phyloP scores from a whole-genome alignment of 192 early-diverging fungal species.

The Backusella tarrabulga region DNA sequence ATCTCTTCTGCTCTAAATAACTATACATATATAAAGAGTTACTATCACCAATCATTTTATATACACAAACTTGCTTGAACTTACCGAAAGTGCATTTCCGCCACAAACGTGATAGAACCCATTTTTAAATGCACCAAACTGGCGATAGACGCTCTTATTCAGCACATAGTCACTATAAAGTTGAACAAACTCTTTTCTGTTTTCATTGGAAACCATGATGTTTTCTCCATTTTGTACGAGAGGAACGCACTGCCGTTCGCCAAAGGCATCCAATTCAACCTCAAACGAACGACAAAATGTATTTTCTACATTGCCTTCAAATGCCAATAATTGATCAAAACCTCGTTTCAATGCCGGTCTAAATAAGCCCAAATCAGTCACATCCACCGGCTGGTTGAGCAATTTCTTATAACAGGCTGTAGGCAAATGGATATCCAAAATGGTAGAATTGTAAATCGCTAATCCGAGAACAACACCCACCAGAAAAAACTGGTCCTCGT shows the following conservation, averaged over 20 bases:
- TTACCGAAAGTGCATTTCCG: constrained; percentile 76
- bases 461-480: constrained; percentile 91
- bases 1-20: constrained; percentile 93
- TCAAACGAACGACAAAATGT: constrained; percentile 86
- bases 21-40: constrained; percentile 1
- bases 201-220: constrained; percentile 61
- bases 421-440: constrained; percentile 84
- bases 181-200: constrained; percentile 77
- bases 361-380: constrained; percentile 79
- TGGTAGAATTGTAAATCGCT: constrained; percentile 93
- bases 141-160: constrained; percentile 67
- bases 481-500: constrained; percentile 81
- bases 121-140: constrained; percentile 82
- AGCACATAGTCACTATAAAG: constrained; percentile 81
- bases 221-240: constrained; percentile 62
- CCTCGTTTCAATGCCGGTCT: constrained; percentile 76
- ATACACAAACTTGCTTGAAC: neutral
- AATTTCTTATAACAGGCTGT: constrained; percentile 89
- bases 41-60: neutral
- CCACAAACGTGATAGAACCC: constrained; percentile 89
- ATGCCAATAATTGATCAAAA: constrained; percentile 82
- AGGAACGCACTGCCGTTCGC: constrained; percentile 60
- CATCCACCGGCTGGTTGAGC: constrained; percentile 64
- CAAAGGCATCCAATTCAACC: constrained; percentile 68
- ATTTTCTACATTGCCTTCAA: constrained; percentile 77